These are phyloP conservation scores for Geotrichum phurueaensis DNA, from an alignment of 1,139 yeast genomes.

Conservation along the genomic window DNA sequence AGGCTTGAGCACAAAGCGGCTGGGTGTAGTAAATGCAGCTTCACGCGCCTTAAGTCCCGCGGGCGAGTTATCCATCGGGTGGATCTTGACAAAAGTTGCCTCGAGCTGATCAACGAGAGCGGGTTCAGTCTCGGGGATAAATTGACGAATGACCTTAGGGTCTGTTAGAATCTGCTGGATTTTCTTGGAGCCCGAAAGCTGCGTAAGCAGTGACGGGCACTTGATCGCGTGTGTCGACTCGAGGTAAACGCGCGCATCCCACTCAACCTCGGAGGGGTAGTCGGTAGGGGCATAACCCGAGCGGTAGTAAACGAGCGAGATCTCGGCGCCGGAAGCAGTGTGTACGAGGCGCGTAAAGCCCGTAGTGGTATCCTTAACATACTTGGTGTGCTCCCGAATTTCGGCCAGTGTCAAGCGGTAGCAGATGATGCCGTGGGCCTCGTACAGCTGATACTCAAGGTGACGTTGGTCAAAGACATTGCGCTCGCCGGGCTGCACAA, in stretches of 20 bases:
- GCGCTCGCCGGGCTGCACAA: conserved; percentile 80
- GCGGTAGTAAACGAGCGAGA: conserved; percentile 84
- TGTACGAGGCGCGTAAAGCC: conserved; percentile 38
- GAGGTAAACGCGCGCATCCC: conserved; percentile 69
- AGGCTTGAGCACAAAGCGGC: conserved; percentile 79
- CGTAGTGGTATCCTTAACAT: conserved; percentile 15
- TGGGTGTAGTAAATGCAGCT: conserved; percentile 63
- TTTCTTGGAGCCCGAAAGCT: conserved; percentile 87
- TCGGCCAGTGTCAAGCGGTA: conserved; percentile 64
- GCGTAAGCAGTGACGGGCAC: conserved; percentile 85
- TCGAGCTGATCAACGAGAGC: conserved; percentile 39
- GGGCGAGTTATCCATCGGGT: conserved; percentile 67
- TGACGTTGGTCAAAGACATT: conserved; percentile 88
- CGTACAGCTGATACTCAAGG: conserved; percentile 63
- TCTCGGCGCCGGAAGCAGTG: conserved; percentile 55
- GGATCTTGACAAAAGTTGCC: conserved; percentile 74
- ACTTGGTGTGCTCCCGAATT: conserved; percentile 41
- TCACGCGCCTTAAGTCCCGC: conserved; percentile 60
- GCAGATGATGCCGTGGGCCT: conserved; percentile 51
- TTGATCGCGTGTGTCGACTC: conserved; percentile 79
- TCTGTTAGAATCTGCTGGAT: conserved; percentile 81
- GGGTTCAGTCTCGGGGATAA: conserved; percentile 36
- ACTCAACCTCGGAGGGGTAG: conserved; percentile 54
- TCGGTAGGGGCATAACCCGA: conserved; percentile 83
- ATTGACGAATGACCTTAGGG: conserved; percentile 42